Evolutionary conservation across 441 rosid genomes (phyloP).

Genomic region (Adansonia grandidieri): DNA sequence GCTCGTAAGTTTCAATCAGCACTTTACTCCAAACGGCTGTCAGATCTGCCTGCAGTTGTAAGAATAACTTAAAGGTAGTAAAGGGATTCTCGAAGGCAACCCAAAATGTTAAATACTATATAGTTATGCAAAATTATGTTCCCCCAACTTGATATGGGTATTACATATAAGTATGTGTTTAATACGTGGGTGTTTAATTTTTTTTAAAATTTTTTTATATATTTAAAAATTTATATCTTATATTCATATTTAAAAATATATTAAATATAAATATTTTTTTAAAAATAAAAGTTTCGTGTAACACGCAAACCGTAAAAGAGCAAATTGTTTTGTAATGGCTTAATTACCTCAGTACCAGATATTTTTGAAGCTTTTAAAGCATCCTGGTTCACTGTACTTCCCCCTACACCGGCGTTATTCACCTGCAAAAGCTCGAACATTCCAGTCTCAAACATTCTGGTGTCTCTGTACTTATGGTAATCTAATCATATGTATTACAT

Average conservation of each 20-base stretch:
- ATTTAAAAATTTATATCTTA: too few species aligned
- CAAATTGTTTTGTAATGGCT: not conserved
- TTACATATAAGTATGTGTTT: too few species aligned
- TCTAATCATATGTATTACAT: not conserved
- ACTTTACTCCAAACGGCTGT: slow-evolving; percentile 37
- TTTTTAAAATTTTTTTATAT: too few species aligned
- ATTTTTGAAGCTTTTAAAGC: slow-evolving; percentile 22
- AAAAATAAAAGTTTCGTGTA: too few species aligned
- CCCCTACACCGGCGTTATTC: slow-evolving; percentile 52
- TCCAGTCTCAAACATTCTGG: not conserved
- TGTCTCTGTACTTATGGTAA: too few species aligned
- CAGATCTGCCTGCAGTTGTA: slow-evolving; percentile 26
- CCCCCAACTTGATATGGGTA: too few species aligned
- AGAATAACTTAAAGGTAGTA: not conserved
- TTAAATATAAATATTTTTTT: too few species aligned
- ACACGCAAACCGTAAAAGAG: not conserved
- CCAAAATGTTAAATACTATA: not conserved
- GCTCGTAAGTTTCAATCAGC: slow-evolving; percentile 35
- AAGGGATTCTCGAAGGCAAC: not conserved
- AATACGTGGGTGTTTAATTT: too few species aligned
- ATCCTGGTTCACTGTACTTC: slow-evolving; percentile 27
- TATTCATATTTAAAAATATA: too few species aligned
- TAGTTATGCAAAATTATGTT: not conserved
- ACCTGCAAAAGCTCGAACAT: slow-evolving; percentile 35
- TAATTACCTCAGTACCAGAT: slow-evolving; percentile 25